Evolutionary conservation across 2,329 filamentous ascomycete genomes (phyloP).

Genomic region (Ophiocordyceps camponoti-rufipedis): DNA sequence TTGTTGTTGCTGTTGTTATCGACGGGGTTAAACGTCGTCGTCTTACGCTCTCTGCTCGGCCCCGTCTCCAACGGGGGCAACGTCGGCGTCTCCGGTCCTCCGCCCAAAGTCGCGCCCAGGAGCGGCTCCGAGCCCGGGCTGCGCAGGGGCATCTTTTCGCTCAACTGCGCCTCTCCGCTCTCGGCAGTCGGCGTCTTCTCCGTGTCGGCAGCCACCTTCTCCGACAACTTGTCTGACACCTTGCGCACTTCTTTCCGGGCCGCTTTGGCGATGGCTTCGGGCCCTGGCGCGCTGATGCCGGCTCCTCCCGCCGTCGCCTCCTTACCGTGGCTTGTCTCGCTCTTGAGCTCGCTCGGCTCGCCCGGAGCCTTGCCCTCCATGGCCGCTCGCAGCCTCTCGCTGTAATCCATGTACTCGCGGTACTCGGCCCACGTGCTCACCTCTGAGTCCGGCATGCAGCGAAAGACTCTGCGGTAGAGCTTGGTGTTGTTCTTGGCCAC

Average conservation of each 20-base stretch:
- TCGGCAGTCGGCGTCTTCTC: slow-evolving; percentile 14
- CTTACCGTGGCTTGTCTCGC: slow-evolving; percentile 13
- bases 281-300: slow-evolving; percentile 24
- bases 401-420: slow-evolving; percentile 63
- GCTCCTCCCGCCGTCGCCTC: slow-evolving; percentile 16
- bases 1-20: slow-evolving; percentile 17
- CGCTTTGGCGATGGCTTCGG: slow-evolving; percentile 18
- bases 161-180: slow-evolving; percentile 10
- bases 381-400: slow-evolving; percentile 54
- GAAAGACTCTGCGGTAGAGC: slow-evolving; percentile 82
- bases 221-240: slow-evolving; percentile 8
- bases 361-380: slow-evolving; percentile 34
- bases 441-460: slow-evolving; percentile 92
- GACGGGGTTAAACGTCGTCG: slow-evolving; percentile 36
- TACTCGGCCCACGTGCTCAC: slow-evolving; percentile 90
- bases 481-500: slow-evolving; percentile 91
- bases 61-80: slow-evolving; percentile 16
- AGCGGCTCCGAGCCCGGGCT: neutral
- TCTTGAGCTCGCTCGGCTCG: slow-evolving; percentile 31
- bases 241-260: slow-evolving; percentile 16
- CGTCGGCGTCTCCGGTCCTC: neutral
- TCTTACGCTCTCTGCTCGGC: slow-evolving; percentile 24
- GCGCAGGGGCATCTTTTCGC: slow-evolving; percentile 13
- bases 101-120: neutral
- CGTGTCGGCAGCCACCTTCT: slow-evolving; percentile 10